Percentiles rank a stretch among this genome's conserved stretches.
phyloP scores from a whole-genome alignment of 2,329 filamentous ascomycete species.

The Fusarium mundagurra region DNA sequence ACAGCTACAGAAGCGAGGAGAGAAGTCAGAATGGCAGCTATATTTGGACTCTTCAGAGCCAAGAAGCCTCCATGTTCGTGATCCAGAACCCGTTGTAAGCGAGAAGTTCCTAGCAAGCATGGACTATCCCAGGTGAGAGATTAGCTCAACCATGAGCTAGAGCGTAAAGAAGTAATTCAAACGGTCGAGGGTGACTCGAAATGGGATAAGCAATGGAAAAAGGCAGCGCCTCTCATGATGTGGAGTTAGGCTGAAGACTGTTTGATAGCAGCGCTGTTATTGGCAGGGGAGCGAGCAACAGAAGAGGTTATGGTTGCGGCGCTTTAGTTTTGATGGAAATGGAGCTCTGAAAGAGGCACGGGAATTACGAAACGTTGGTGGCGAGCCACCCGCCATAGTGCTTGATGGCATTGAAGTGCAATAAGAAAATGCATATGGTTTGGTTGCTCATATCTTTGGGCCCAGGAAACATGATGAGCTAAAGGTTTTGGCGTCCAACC shows the following conservation, averaged over 20 bases:
- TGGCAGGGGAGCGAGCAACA: constrained; percentile 19
- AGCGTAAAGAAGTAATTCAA: constrained; percentile 6
- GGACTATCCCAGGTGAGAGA: constrained; percentile 21
- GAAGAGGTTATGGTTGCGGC: constrained; percentile 1
- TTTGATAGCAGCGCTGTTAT: constrained; percentile 28
- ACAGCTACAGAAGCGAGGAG: background rate
- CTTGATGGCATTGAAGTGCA: background rate
- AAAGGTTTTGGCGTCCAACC: constrained; percentile 32
- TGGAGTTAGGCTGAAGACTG: constrained; percentile 16
- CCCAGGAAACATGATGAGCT: constrained; percentile 11
- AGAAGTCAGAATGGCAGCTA: constrained; percentile 11
- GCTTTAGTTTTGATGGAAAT: background rate
- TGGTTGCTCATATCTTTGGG: background rate
- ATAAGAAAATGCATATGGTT: background rate
- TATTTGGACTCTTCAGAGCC: constrained; percentile 12
- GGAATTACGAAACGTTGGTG: constrained; percentile 30
- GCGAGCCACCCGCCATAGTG: constrained; percentile 13
- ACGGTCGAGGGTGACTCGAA: constrained; percentile 6
- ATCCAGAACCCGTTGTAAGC: background rate
- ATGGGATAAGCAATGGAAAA: background rate
- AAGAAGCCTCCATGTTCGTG: constrained; percentile 1
- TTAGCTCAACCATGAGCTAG: constrained; percentile 10
- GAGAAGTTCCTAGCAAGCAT: constrained; percentile 19
- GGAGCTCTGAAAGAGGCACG: background rate
- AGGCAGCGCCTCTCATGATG: constrained; percentile 8